These are phyloP conservation scores for Cucumis melo DNA, from an alignment of 306 rosid species.

Conservation along the genomic window DNA sequence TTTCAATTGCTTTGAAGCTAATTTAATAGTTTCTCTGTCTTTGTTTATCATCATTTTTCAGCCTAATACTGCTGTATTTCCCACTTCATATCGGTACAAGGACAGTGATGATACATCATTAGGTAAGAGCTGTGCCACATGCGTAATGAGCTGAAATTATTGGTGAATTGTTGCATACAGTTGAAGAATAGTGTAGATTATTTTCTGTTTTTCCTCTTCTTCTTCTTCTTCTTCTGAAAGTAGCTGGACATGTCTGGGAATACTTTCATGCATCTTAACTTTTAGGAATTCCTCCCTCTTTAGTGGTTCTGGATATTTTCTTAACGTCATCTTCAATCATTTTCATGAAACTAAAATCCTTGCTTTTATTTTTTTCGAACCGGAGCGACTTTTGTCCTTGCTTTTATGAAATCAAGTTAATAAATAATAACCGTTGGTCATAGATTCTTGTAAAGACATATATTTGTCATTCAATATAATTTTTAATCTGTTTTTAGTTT, in stretches of 20 bases:
- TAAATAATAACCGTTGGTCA: neutral
- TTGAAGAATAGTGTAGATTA: neutral
- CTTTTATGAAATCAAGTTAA: neutral
- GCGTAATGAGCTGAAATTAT: neutral
- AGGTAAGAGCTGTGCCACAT: conserved; percentile 31
- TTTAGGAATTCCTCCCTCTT: neutral
- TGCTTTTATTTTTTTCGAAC: no score
- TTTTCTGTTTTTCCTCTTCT: neutral
- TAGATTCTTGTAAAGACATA: neutral
- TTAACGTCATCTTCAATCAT: no score
- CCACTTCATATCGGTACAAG: conserved; percentile 34
- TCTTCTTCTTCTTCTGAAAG: neutral
- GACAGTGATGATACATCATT: conserved; percentile 35
- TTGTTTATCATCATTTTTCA: conserved; percentile 16
- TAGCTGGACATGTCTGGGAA: neutral
- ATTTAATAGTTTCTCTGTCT: neutral
- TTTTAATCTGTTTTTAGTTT: neutral
- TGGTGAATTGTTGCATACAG: neutral
- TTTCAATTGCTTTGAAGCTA: neutral
- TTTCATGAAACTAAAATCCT: neutral
- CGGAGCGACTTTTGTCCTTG: no score
- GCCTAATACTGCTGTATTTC: conserved; percentile 70
- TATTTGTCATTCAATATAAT: neutral
- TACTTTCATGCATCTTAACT: neutral
- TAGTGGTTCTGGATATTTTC: no score